Evolutionary conservation across 2,329 filamentous ascomycete genomes (phyloP), one percentile per base, ranked within the genome.

Genomic region (Fusarium oligoseptatum): DNA sequence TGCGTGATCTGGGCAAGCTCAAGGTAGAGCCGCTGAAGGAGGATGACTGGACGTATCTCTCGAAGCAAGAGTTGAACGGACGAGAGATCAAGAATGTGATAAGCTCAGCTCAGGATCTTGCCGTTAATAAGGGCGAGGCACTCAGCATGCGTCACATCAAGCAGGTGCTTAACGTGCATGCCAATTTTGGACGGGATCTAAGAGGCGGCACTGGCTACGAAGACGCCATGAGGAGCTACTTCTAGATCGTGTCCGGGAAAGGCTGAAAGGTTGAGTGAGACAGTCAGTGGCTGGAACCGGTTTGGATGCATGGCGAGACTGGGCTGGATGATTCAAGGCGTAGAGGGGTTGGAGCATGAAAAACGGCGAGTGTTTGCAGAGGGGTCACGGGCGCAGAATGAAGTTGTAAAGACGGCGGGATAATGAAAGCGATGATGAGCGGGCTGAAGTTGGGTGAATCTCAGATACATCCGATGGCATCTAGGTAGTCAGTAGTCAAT

Each of bases 1-100:
- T 95, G 4, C 88, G 89, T 37, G 86, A 89, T 15, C 88, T 92
- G 55, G 91, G 94, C 67, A 90, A 89, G 61, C 83, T 91, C 17
- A 85, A 89, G 71, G 86, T 89, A 2, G 89, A 91, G 75, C 83
- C 86, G 0, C 93, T 95, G 78, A 87, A 85, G 3, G 91, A 94
- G 4, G 88, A 90, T 10, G 93, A 97, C 79, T 91, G 91, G 72
- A 89, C 91, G 57, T 82, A 84, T 45, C 85, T 97, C 22, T 90
- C 92, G 1, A 88, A 91, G 61, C 90, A 93, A 79, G 91, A 92
- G 41, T 86, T 90, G 67, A 90, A 90, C 69, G 88, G 88, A 12
- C 85, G 88, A 20, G 87, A 95, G 89, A 97, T 97, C 87, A 97
- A 97, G 86, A 97, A 97, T 81, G 92, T 93, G 12, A 92, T 97